phyloP scores from a whole-genome alignment of 305 asterid species.

The Coffea humblotiana region DNA sequence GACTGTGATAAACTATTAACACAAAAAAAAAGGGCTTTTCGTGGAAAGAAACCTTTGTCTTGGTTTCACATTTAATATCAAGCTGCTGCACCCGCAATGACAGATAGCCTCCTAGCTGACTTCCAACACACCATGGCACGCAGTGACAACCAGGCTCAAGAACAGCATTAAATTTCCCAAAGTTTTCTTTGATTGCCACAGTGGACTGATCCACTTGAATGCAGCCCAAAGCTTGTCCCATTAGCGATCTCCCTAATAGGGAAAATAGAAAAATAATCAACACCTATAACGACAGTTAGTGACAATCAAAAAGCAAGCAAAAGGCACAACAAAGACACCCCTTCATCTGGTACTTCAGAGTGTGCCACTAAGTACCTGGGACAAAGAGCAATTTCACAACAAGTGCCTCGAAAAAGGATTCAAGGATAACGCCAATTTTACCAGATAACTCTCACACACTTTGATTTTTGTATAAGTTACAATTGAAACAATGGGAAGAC shows the following conservation, averaged over 20 bases:
- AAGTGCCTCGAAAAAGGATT: neutral
- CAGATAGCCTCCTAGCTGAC: constrained; percentile 27
- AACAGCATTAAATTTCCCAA: constrained; percentile 30
- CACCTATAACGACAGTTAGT: neutral
- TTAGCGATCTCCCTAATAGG: neutral
- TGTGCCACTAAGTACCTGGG: neutral
- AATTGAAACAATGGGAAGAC: no score
- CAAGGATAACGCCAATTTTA: neutral
- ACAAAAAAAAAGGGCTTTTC: neutral
- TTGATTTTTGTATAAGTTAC: no score
- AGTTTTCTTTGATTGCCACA: constrained; percentile 28
- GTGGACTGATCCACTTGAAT: constrained; percentile 36
- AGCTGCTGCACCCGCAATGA: constrained; percentile 30
- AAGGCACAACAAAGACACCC: neutral
- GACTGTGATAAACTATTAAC: neutral
- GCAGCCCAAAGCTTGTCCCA: constrained; percentile 35
- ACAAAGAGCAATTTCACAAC: neutral
- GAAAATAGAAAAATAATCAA: neutral
- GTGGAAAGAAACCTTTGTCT: constrained; percentile 27
- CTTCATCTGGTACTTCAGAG: neutral
- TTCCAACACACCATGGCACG: constrained; percentile 35
- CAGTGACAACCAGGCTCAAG: constrained; percentile 34
- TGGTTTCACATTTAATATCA: constrained; percentile 32
- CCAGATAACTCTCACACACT: neutral
- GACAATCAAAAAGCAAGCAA: neutral